These are phyloP conservation scores for Xylaria sp. DNA, from an alignment of 2,329 filamentous ascomycete genomes.

Conservation along the genomic window DNA sequence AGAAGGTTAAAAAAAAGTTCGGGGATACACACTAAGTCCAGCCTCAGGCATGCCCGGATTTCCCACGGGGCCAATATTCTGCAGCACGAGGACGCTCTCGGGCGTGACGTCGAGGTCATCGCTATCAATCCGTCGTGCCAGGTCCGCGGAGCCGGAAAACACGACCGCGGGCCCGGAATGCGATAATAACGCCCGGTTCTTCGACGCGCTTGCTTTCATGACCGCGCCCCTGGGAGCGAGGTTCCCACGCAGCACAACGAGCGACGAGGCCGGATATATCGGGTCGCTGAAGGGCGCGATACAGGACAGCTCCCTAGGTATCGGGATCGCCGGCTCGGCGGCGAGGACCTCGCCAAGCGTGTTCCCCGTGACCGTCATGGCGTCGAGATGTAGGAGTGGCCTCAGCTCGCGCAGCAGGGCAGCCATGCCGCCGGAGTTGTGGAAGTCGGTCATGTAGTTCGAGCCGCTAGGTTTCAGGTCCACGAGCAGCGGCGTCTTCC, in stretches of 20 bases:
- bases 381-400: slow-evolving; percentile 79
- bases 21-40: slow-evolving; percentile 52
- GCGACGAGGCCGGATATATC: slow-evolving; percentile 80
- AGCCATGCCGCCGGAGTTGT: slow-evolving; percentile 86
- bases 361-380: slow-evolving; percentile 84
- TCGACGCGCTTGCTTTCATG: slow-evolving; percentile 88
- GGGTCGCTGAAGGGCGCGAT: slow-evolving; percentile 74
- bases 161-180: slow-evolving; percentile 65
- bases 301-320: slow-evolving; percentile 52
- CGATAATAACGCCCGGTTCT: slow-evolving; percentile 70
- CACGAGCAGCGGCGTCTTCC: slow-evolving; percentile 82
- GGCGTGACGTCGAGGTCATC: slow-evolving; percentile 69
- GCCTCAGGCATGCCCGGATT: slow-evolving; percentile 96
- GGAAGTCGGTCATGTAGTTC: slow-evolving; percentile 91
- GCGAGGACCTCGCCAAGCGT: slow-evolving; percentile 84
- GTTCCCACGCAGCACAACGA: slow-evolving; percentile 86
- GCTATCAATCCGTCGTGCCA: slow-evolving; percentile 71
- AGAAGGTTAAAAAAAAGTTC: background rate
- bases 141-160: slow-evolving; percentile 81
- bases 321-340: slow-evolving; percentile 69
- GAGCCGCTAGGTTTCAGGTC: slow-evolving; percentile 88
- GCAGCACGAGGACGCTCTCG: slow-evolving; percentile 78
- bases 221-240: slow-evolving; percentile 85
- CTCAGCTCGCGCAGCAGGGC: slow-evolving; percentile 82
- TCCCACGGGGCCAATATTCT: slow-evolving; percentile 89